A percentile compares a stretch with the other conserved stretches of the same genome.
These are phyloP conservation scores for Fraxinus xanthoxyloides DNA, from an alignment of 305 asterid species.

Conservation along the genomic window DNA sequence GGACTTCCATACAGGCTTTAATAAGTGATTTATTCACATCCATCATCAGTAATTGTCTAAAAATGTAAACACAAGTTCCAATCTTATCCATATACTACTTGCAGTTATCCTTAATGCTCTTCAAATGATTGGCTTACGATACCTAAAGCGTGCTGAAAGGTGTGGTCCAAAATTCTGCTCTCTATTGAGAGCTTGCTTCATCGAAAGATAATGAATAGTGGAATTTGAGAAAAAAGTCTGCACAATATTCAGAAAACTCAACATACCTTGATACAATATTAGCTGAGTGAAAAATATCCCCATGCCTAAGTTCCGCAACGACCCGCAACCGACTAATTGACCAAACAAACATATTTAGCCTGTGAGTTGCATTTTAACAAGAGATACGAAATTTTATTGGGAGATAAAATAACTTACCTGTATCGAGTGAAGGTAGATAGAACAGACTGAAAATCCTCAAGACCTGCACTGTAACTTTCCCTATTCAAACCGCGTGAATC, in stretches of 20 bases:
- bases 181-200: conserved; percentile 12
- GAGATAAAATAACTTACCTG: conserved; percentile 43
- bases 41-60: neutral
- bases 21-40: neutral
- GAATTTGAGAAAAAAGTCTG: neutral
- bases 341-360: conserved; percentile 21
- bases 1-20: neutral
- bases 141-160: neutral
- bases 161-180: neutral
- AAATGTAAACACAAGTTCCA: neutral
- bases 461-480: conserved; percentile 74
- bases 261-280: conserved; percentile 84
- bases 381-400: conserved; percentile 5
- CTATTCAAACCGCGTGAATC: conserved; percentile 38
- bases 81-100: neutral
- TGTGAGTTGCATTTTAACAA: conserved; percentile 16
- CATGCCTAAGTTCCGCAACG: conserved; percentile 86
- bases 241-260: conserved; percentile 21
- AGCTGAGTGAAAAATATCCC: conserved; percentile 85
- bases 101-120: neutral
- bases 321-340: conserved; percentile 68
- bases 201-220: neutral
- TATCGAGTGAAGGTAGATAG: conserved; percentile 78
- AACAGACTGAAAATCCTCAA: conserved; percentile 84
- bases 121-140: neutral